Evolutionary conservation across 208 protist genomes (phyloP).

Genomic region (Trypanosoma brucei): DNA sequence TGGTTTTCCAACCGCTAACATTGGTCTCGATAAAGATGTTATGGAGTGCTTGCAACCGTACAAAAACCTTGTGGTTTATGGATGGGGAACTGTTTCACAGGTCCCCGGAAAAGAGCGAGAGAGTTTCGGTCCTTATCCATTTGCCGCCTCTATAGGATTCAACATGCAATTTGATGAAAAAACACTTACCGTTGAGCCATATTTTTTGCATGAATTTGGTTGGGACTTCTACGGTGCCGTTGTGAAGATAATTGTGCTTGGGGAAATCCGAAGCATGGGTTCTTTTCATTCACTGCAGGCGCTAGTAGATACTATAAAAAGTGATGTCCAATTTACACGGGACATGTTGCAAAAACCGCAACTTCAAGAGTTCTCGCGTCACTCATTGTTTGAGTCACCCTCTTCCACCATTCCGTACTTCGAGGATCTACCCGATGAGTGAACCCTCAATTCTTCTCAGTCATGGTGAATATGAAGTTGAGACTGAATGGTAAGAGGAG

Average conservation of each 20-base stretch:
- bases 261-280: slow-evolving; percentile 44
- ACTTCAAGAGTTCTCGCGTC: slow-evolving; percentile 19
- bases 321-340: slow-evolving; percentile 40
- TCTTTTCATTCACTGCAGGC: slow-evolving; percentile 75
- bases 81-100: slow-evolving; percentile 69
- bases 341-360: slow-evolving; percentile 28
- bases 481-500: no score
- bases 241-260: slow-evolving; percentile 64
- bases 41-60: slow-evolving; percentile 43
- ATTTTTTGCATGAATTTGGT: slow-evolving; percentile 84
- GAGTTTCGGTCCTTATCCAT: slow-evolving; percentile 43
- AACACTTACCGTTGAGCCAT: slow-evolving; percentile 71
- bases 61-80: slow-evolving; percentile 72
- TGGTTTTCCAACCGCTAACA: slow-evolving; percentile 87
- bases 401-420: slow-evolving; percentile 3
- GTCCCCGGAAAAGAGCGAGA: slow-evolving; percentile 4
- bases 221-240: slow-evolving; percentile 86
- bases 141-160: slow-evolving; percentile 86
- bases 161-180: slow-evolving; percentile 87
- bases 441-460: background rate
- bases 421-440: background rate
- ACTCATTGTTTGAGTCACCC: slow-evolving; percentile 32
- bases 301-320: slow-evolving; percentile 75
- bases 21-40: slow-evolving; percentile 45
- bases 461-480: no score